Percentiles rank a stretch among this genome's conserved stretches.
These are phyloP conservation scores for Leccinum laetum DNA, from an alignment of 1,284 basidiomycete species.

Conservation along the genomic window DNA sequence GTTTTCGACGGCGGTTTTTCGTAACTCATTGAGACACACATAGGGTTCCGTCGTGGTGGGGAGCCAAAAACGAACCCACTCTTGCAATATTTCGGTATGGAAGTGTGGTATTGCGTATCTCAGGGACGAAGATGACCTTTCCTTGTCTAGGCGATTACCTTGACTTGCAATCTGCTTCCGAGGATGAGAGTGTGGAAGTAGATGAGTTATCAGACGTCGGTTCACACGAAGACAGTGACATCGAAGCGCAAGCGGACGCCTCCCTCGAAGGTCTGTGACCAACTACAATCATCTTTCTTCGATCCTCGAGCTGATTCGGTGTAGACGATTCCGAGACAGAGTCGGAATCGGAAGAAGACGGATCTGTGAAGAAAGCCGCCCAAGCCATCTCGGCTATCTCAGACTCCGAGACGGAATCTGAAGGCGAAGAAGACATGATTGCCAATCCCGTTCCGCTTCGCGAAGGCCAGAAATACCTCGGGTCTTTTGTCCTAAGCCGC, in stretches of 20 bases:
- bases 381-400: slow-evolving; percentile 9
- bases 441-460: slow-evolving; percentile 41
- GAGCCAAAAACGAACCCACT: slow-evolving; percentile 29
- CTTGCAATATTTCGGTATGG: slow-evolving; percentile 30
- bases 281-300: not conserved
- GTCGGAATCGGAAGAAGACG: slow-evolving; percentile 41
- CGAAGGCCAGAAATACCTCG: slow-evolving; percentile 40
- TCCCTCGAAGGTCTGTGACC: slow-evolving; percentile 18
- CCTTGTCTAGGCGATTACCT: slow-evolving; percentile 33
- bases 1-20: rapidly evolving
- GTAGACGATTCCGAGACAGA: slow-evolving; percentile 42
- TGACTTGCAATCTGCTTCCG: slow-evolving; percentile 47
- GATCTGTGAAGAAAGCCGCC: slow-evolving; percentile 12
- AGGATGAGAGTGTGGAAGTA: slow-evolving; percentile 41
- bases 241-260: slow-evolving; percentile 19
- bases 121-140: not conserved
- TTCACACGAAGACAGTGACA: slow-evolving; percentile 15
- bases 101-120: not conserved
- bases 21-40: not conserved
- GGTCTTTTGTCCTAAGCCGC: slow-evolving; percentile 49
- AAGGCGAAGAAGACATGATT: slow-evolving; percentile 40
- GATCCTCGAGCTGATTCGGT: not conserved
- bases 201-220: slow-evolving; percentile 28
- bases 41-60: not conserved
- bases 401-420: slow-evolving; percentile 45